Conservation (phyloP, 2,329 filamentous ascomycete species). For the Pseudogymnoascus sp. region DNA sequence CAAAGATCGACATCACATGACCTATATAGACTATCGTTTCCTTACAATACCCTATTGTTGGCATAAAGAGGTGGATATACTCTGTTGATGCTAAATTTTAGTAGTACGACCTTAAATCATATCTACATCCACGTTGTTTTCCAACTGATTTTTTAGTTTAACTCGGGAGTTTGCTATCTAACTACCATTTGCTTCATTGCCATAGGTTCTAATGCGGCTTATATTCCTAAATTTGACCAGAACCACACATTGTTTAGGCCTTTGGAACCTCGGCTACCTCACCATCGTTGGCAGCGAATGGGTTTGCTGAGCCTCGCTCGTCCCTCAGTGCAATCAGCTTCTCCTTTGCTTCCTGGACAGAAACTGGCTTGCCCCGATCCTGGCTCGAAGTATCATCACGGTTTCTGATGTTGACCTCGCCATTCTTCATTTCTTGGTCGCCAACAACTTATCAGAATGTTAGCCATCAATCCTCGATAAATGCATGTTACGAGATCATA, state of each 20-base stretch:
- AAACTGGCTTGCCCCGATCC: slow-evolving; percentile 50
- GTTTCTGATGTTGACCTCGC: slow-evolving; percentile 55
- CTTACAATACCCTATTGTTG: neutral
- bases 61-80: slow-evolving; percentile 1
- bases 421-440: slow-evolving; percentile 50
- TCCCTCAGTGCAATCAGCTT: slow-evolving; percentile 45
- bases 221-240: neutral
- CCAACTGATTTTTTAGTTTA: neutral
- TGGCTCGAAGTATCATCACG: slow-evolving; percentile 55
- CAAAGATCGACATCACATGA: slow-evolving; percentile 3
- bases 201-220: neutral
- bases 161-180: neutral
- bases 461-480: neutral
- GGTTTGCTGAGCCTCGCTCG: slow-evolving; percentile 33
- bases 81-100: slow-evolving; percentile 1
- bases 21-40: neutral
- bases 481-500: slow-evolving; percentile 28
- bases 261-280: neutral
- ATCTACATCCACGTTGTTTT: neutral
- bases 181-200: neutral
- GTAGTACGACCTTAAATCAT: neutral
- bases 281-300: slow-evolving; percentile 23
- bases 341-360: slow-evolving; percentile 47
- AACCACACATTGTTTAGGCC: neutral
- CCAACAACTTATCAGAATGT: slow-evolving; percentile 42